Base-by-base conservation (phyloP, 345 rosid species). In the Excoecaria agallocha region DNA sequence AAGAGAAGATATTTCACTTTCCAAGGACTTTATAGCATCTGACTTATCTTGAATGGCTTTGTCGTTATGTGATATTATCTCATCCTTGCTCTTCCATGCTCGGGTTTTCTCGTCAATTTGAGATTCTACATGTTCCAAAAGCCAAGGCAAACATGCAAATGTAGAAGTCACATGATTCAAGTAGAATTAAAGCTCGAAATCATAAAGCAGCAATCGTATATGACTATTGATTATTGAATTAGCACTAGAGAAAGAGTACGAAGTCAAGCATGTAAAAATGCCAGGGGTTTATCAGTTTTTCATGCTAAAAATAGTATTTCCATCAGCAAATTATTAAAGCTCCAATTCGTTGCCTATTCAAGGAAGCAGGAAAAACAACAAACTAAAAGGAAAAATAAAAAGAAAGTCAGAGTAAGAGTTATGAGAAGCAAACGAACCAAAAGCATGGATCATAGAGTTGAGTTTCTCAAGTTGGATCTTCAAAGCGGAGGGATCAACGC, bases 31-130 rank as follows among this genome's bases (percentile, higher is more conserved):
- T 74, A 93, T 79, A 78, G 74, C 85, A 76, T 84, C 83, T 12
- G 85, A 82, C 59, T 80, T 91, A 35, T 86, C 92, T 76, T 82
- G 74, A 72, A 96, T 87, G 19, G 79, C 46, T 69, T 82, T 89
- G 80, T 90, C 96, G 77, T 89, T 91, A 83, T 83, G 83, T 22
- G 83, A 79, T 58, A 91, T 74, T 4, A 69, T 25, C 68, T 77
- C 85, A 25, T 88, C 96, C 80, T 89, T 96, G 55, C 77, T 74
- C 75, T 91, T 82, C 84, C 88, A 66, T 69, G 88, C 90, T 17
- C 17, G 71, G 19, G 80, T 49, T 84, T 89, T 90, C 88, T 85
- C 93, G 70, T 88, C 86, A 50, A 91, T 65, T 19, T 68, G 84
- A 25, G 92, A 86, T 79, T 90, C 99, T 96, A 66, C 78, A 78